phyloP scores from a whole-genome alignment of 495 filamentous ascomycete genomes.

The Daldinia caldariorum region DNA sequence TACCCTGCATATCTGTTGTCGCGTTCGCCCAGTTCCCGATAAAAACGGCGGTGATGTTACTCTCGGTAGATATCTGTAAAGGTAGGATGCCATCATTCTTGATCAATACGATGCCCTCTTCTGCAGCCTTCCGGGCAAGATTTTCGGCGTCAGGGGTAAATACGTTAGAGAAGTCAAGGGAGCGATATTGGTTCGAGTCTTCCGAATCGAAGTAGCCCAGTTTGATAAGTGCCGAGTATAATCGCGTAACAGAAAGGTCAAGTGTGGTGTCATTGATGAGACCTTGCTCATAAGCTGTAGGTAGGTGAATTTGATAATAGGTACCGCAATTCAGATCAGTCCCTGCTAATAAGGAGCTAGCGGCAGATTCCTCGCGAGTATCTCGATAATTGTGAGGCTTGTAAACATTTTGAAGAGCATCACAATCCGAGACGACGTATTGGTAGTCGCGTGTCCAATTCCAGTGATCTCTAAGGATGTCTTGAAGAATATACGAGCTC shows the following conservation, averaged over 20 bases:
- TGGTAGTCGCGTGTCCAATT: conserved; percentile 63
- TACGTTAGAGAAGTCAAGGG: conserved; percentile 63
- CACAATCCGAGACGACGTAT: conserved; percentile 67
- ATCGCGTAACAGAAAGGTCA: conserved; percentile 61
- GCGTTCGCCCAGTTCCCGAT: conserved; percentile 70
- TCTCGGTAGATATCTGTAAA: conserved; percentile 58
- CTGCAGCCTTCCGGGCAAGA: conserved; percentile 67
- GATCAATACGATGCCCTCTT: conserved; percentile 67
- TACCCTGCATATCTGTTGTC: conserved; percentile 67
- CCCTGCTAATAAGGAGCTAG: conserved; percentile 63
- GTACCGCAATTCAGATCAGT: conserved; percentile 70
- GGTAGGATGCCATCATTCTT: conserved; percentile 66
- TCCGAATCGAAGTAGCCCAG: conserved; percentile 67
- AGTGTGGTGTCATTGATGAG: conserved; percentile 60
- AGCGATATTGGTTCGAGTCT: conserved; percentile 55
- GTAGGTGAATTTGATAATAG: conserved; percentile 62
- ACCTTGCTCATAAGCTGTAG: conserved; percentile 59
- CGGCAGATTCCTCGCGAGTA: conserved; percentile 58
- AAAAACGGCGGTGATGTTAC: conserved; percentile 58
- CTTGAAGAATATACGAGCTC: conserved; percentile 65
- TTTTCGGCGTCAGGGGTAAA: conserved; percentile 59
- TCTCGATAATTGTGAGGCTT: conserved; percentile 60
- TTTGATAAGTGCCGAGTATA: conserved; percentile 63
- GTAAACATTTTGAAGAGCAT: conserved; percentile 66
- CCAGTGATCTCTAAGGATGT: conserved; percentile 65